phyloP scores from a whole-genome alignment of 768 basidiomycete genomes.

The Amanita pseudoporphyria region DNA sequence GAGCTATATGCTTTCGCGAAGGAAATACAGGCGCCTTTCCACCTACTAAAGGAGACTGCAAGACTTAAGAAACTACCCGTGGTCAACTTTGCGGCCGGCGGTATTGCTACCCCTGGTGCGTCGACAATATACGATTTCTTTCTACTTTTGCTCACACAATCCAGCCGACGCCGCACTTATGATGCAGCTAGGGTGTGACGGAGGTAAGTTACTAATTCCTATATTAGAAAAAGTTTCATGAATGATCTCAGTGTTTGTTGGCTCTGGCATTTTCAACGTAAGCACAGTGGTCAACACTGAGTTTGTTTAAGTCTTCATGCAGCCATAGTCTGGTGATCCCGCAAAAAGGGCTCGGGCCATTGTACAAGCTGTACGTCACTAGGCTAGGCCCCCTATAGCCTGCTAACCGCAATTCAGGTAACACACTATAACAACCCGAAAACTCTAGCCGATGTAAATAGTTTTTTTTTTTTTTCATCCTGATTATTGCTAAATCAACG shows the following conservation, averaged over 20 bases:
- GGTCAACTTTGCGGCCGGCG: conserved; percentile 95
- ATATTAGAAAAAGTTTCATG: neutral
- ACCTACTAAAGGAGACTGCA: conserved; percentile 94
- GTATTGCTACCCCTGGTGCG: conserved; percentile 83
- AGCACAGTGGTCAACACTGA: conserved; percentile 16
- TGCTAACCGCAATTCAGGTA: conserved; percentile 34
- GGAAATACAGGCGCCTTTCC: conserved; percentile 88
- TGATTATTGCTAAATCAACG: conserved; percentile 5
- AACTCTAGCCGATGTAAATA: conserved; percentile 61
- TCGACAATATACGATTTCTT: neutral
- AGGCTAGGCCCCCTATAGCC: neutral
- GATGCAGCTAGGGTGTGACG: conserved; percentile 98
- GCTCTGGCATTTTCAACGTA: conserved; percentile 94
- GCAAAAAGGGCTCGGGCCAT: conserved; percentile 92
- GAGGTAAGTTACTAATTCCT: conserved; percentile 47
- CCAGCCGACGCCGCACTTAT: conserved; percentile 92
- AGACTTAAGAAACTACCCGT: conserved; percentile 87
- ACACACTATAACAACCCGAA: conserved; percentile 96
- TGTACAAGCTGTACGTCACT: conserved; percentile 73
- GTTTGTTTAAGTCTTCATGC: neutral
- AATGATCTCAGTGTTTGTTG: conserved; percentile 73
- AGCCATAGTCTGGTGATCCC: conserved; percentile 73
- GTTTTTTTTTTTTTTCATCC: neutral
- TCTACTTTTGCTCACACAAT: conserved; percentile 9
- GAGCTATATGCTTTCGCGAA: conserved; percentile 93